Base-by-base conservation (phyloP, 441 rosid species). In the Biscutella auriculata region DNA sequence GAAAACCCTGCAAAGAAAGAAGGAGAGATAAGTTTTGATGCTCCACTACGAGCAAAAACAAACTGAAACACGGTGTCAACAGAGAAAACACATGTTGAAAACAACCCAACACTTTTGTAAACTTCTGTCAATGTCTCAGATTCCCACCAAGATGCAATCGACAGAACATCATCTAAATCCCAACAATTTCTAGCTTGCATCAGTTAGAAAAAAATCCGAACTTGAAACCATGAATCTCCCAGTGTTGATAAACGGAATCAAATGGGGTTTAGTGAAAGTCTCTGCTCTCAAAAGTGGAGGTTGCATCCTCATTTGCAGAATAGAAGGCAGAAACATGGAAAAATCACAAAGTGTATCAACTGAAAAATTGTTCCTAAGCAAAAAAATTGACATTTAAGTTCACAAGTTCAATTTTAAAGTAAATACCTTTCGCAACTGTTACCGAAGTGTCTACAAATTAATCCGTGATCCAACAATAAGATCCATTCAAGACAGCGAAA, bases 1-100 rank as follows among this genome's bases (percentile, higher is more conserved):
- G 55, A 77, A 77, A 85, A 6, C 91, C 96, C 96, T 84, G 56
- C 29, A 13, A 60, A 44, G 34, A 19, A 26, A 49, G 1, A 40
- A 3, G 8, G 12, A 40, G 41, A 33, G 23, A 27, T 67, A 47
- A 48, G 62, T 46, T 41, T 48, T 6, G 41, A 21, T 17, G 53
- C 40, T 26, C 16, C 51, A 12, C 41, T 34, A 23, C 27, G 13
- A 40, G 39, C 27, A 30, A 23, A 40, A 39, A 16, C 37, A 39
- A 11, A 45, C 9, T 42, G 34, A 60, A 37, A 13, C 47, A 53
- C 46, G 1, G 6, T 9, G 6, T 12, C 30, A 25, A 43, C 19
- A 42, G 44, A 1, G 27, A 1, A 10, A 19, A 34, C 12, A 15
- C 6, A 49, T 9, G 5, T 9, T 3, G 5, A 32, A 23, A 19